Base-by-base conservation (phyloP, 2,329 filamentous ascomycete genomes). In the Xylariales sp. region DNA sequence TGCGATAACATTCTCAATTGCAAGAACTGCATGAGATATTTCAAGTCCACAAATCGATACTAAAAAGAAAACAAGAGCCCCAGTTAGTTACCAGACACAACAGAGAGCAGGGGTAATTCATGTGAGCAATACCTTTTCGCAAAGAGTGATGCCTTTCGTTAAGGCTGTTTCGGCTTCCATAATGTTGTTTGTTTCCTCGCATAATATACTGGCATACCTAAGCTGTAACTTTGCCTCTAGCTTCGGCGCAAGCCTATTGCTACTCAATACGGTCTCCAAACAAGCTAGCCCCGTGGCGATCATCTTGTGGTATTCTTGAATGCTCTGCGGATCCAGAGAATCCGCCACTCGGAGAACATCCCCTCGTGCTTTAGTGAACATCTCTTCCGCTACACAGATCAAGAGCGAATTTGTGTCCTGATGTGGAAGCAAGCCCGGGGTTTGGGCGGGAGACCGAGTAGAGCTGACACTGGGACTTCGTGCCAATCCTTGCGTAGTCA, bases 1-100 rank as follows among this genome's bases (percentile, higher is more conserved):
- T 83, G 81, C 48, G 83, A 86, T 40, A 87, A 66, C 2, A 85
- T 74, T 48, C 85, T 82, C 33, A 82, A 72, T 41, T 85, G 75
- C 13, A 88, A 65, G 54, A 88, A 86, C 46, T 87, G 78, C 73
- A 88, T 87, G 44, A 78, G 79, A 59, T 88, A 88, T 56, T 87
- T 88, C 27, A 89, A 60, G 48, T 90, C 85, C 18, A 63, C 52
- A 43, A 80, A 71, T 32, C 73, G 70, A 43, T 78, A 74, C 65
- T 78, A 24, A 6, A 14, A 18, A 35, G 5, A 20, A 3, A 19
- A 14, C 14, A n/a, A n/a, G 10, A 21, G 20, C 14, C 12, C n/a
- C 5, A 17, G 31, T 17, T 23, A 24, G 43, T 53, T 59, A n/a
- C 16, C 4, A 33, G 28, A 20, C 25, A 7, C 18, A 35, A 21